Evolutionary conservation across 495 filamentous ascomycete species (phyloP), one percentile per base, ranked within the genome.

Genomic region (Aspergillus panamensis): DNA sequence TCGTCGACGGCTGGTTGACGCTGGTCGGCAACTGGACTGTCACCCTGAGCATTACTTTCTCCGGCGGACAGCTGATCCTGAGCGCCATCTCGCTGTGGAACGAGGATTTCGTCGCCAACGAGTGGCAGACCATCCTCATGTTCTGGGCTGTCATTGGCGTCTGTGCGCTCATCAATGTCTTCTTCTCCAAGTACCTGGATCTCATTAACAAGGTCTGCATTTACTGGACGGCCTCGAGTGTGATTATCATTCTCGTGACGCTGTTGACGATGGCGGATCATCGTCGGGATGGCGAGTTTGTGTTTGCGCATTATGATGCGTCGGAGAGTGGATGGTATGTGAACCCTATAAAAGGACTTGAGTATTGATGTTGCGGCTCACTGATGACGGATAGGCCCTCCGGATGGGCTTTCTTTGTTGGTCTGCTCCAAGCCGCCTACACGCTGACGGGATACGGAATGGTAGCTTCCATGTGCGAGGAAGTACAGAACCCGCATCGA

Each of bases 1-100:
- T 85, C 73, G 82, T 85, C 16, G 87, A 86, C 12, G 88, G 88
- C 21, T 91, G 88, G 87, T 78, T 91, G 62, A 89, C 86, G 43
- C 80, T 88, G 5, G 82, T 84, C 2, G 88, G 86, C 0, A 90
- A 87, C 79, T 87, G 89, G 62, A 78, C 78, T 3, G 72, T 80
- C 13, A 78, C 77, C 7, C 71, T 80, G 3, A 78, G 73, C 35
- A 78, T 77, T 39, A 78, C 75, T 45, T 77, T 82, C 51, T 66
- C 70, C 0, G 83, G 84, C 8, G 83, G 72, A 0, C 82, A 87
- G 62, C 61, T 89, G 30, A 83, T 88, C 39, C 73, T 87, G 17
- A 80, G 75, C 45, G 82, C 84, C 0, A 85, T 87, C 55, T 70
- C 80, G 7, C 68, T 87, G 6, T 86, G 82, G 80, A 73, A 82